These are phyloP conservation scores for Pouteria glomerata DNA, from an alignment of 148 eudicot genomes.

Conservation along the genomic window DNA sequence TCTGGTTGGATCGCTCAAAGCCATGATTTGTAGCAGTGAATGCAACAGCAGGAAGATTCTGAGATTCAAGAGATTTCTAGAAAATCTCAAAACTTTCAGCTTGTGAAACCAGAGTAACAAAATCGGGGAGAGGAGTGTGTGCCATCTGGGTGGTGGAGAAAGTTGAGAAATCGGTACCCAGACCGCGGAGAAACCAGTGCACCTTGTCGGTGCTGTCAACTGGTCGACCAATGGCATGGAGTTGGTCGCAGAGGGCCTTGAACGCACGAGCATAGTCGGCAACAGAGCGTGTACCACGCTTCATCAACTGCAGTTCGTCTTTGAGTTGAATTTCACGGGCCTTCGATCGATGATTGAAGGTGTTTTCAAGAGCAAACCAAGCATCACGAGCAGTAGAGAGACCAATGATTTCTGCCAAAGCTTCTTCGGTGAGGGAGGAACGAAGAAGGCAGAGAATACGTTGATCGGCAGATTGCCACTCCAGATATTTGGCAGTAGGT, in stretches of 20 bases:
- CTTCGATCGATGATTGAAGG: constrained; percentile 1
- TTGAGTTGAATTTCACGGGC: not conserved
- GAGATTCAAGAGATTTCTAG: not conserved
- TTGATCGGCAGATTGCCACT: not conserved
- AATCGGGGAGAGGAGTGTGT: not conserved
- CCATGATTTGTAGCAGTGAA: not conserved
- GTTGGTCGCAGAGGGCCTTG: not conserved
- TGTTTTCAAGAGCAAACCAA: not conserved
- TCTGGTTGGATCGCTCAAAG: not conserved
- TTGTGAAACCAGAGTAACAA: not conserved
- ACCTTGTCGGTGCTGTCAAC: not conserved
- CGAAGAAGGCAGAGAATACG: not conserved
- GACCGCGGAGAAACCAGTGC: not conserved
- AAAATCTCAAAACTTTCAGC: not conserved
- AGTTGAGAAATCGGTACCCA: not conserved
- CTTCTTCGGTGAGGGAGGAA: not conserved
- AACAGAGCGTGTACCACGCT: not conserved
- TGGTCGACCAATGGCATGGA: not conserved
- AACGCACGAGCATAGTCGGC: not conserved
- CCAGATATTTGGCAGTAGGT: not conserved
- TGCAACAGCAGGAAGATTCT: not conserved
- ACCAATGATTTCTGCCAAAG: not conserved
- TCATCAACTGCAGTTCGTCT: not conserved
- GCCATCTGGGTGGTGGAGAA: constrained; percentile 2
- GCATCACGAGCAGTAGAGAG: not conserved